Conservation (phyloP, 2,329 filamentous ascomycete species). For the Penicillium occitanis region DNA sequence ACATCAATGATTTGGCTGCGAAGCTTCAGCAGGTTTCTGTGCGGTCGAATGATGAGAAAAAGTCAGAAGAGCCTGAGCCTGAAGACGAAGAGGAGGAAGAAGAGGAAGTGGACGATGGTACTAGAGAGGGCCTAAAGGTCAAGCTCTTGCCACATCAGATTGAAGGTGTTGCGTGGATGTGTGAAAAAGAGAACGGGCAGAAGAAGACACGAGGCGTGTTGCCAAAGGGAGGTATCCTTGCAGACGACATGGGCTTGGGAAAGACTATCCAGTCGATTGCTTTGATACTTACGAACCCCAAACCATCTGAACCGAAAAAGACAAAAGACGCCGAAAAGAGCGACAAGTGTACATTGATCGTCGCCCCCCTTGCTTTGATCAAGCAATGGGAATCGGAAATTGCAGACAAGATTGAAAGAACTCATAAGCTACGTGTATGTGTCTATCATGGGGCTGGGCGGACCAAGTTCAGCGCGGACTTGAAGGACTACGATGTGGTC, state of each 20-base stretch:
- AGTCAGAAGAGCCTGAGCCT: slow-evolving; percentile 40
- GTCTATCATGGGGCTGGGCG: slow-evolving; percentile 89
- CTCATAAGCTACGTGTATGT: slow-evolving; percentile 73
- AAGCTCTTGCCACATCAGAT: slow-evolving; percentile 91
- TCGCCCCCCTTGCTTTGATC: slow-evolving; percentile 90
- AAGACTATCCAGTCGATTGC: slow-evolving; percentile 95
- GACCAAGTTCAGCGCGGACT: slow-evolving; percentile 72
- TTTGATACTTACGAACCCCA: slow-evolving; percentile 78
- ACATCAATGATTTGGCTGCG: slow-evolving; percentile 45
- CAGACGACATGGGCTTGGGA: slow-evolving; percentile 92
- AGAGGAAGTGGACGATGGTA: slow-evolving; percentile 58
- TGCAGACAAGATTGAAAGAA: slow-evolving; percentile 70
- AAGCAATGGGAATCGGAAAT: slow-evolving; percentile 97
- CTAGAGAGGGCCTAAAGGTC: slow-evolving; percentile 78
- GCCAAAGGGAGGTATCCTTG: slow-evolving; percentile 89
- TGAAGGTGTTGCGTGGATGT: slow-evolving; percentile 94
- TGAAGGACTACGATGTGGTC: slow-evolving; percentile 88
- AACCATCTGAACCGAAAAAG: slow-evolving; percentile 54
- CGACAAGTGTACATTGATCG: slow-evolving; percentile 76
- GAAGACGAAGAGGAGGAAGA: slow-evolving; percentile 41
- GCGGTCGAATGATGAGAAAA: slow-evolving; percentile 29
- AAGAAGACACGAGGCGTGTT: slow-evolving; percentile 75
- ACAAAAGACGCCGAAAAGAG: slow-evolving; percentile 44
- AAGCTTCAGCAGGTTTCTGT: slow-evolving; percentile 47
- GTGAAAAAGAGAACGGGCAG: slow-evolving; percentile 80